Percentiles rank a stretch among this genome's conserved stretches.
These are phyloP conservation scores for Syncephalastrum sp. DNA, from an alignment of 371 early-diverging fungal genomes.

Conservation along the genomic window DNA sequence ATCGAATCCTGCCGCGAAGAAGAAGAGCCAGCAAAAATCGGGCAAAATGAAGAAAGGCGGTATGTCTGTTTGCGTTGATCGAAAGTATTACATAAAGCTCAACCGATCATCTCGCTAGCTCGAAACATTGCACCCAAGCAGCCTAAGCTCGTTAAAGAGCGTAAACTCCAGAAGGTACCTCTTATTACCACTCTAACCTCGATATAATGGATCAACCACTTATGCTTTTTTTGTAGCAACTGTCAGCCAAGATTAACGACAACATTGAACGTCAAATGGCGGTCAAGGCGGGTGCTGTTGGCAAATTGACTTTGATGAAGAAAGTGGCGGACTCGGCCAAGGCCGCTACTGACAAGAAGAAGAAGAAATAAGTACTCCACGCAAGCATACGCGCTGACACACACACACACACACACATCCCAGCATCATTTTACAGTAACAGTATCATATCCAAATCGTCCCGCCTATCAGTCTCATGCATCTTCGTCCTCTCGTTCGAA, in stretches of 20 bases:
- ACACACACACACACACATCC: too few relatives aligned
- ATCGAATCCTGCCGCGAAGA: conserved; percentile 21
- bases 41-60: conserved; percentile 59
- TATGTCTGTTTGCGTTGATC: conserved; percentile 11
- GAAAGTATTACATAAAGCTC: not conserved
- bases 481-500: too few relatives aligned
- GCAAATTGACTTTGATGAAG: conserved; percentile 72
- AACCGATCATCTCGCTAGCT: conserved; percentile 25
- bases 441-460: too few relatives aligned
- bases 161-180: conserved; percentile 45
- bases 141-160: conserved; percentile 53
- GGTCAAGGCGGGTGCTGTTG: conserved; percentile 65
- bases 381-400: not conserved
- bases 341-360: conserved; percentile 27
- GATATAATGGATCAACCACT: too few relatives aligned
- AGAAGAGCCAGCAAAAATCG: conserved; percentile 50
- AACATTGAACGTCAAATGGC: conserved; percentile 70
- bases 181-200: too few relatives aligned
- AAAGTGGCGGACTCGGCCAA: conserved; percentile 51
- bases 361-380: conserved; percentile 16
- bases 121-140: conserved; percentile 62
- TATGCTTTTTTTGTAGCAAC: conserved; percentile 32
- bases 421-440: too few relatives aligned
- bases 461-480: too few relatives aligned
- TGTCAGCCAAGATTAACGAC: conserved; percentile 61